Base-by-base conservation (phyloP, 2,329 filamentous ascomycete species). In the Exophiala alcalophila region DNA sequence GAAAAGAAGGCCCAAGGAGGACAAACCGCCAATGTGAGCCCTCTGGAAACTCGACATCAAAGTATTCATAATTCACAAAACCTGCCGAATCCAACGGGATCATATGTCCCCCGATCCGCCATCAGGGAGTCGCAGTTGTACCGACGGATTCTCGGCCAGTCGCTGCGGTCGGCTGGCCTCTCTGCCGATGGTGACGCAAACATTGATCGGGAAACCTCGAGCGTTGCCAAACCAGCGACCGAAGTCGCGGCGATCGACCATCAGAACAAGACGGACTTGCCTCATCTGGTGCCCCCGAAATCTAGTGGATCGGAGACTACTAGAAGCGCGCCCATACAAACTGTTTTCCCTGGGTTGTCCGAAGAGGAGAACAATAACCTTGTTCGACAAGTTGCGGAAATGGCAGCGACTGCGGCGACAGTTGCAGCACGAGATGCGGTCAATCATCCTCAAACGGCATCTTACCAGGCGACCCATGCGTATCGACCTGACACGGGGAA, bases 91-190 rank as follows among this genome's bases (percentile, higher is more conserved):
- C 54, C 56, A 4, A 57, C 57, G 30, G 58, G 69, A 4, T 72
- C 80, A 28, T 65, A 50, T 34, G 36, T 71, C 5, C 70, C 73
- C 26, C 73, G 73, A 40, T 69, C 75, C 14, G 86, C 94, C 51
- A 86, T 97, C 50, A 82, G 89, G 31, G 88, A 95, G 43, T 88
- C 87, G 27, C 82, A 89, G 54, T 71, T 97, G 18, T 97, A 97
- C 68, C 95, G 92, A 65, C 84, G 89, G 43, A 94, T 97, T 50
- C 72, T 97, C 4, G 89, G 87, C 4, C 90, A 96, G 65, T 94
- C 90, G 4, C 68, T 96, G 53, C 87, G 84, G 59, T 86, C 94
- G 58, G 83, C 86, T 47, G 90, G 89, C 1, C 67, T 94, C 29
- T 67, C 69, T 20, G 74, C 75, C 26, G 68, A 72, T n/a, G 72